phyloP scores from a whole-genome alignment of 257 asterid genomes.

The Nicotiana sylvestris region DNA sequence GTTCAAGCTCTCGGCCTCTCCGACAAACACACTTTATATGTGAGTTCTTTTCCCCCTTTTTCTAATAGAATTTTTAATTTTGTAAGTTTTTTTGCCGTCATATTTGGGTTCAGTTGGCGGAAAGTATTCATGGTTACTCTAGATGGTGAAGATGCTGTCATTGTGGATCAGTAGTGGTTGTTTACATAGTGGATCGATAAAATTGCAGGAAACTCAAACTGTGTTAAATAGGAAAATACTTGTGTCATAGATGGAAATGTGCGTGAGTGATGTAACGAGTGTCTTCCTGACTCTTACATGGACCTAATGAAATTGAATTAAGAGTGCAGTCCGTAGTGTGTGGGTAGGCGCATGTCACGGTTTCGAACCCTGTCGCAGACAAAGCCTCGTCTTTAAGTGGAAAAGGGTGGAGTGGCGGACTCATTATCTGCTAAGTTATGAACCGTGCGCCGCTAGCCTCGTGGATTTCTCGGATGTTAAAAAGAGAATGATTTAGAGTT shows the following conservation, averaged over 20 bases:
- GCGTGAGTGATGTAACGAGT: not conserved
- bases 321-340: not conserved
- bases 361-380: not conserved
- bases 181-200: not conserved
- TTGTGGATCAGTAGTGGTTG: not conserved
- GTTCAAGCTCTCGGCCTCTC: slow-evolving; percentile 89
- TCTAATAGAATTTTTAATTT: not conserved
- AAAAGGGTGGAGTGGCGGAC: not conserved
- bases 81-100: not conserved
- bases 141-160: not conserved
- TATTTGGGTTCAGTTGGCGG: not conserved
- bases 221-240: not conserved
- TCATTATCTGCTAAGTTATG: not conserved
- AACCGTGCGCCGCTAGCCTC: not conserved
- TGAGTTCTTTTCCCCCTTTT: slow-evolving; percentile 21
- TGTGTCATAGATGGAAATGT: not conserved
- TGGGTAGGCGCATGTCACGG: no score
- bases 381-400: not conserved
- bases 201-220: not conserved
- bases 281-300: not conserved
- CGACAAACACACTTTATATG: slow-evolving; percentile 65
- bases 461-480: not conserved
- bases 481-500: not conserved
- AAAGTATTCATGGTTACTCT: not conserved
- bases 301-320: not conserved